A percentile compares a stretch with the other conserved stretches of the same genome.
These are phyloP conservation scores for Saccharomycopsis fibuligera DNA, from an alignment of 805 yeast species.

Conservation along the genomic window DNA sequence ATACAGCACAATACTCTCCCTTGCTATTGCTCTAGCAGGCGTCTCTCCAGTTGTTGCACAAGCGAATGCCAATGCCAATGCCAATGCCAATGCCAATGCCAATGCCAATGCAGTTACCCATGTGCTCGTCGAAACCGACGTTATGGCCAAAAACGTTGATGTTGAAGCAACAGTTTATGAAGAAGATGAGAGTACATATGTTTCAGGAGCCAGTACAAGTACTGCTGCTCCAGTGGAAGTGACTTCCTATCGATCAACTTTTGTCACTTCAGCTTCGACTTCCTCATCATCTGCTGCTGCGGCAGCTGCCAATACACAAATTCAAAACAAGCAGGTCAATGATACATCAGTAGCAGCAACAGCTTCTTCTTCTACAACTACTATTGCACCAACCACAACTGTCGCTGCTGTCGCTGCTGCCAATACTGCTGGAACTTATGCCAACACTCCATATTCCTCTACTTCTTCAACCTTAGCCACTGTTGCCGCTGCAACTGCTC, in stretches of 20 bases:
- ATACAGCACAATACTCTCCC: neutral
- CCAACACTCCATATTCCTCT: slow-evolving; percentile 30
- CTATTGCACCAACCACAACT: slow-evolving; percentile 23
- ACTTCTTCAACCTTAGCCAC: slow-evolving; percentile 28
- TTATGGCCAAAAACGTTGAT: slow-evolving; percentile 25
- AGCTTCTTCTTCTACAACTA: slow-evolving; percentile 12
- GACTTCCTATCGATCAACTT: neutral
- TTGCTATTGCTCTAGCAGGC: slow-evolving; percentile 2
- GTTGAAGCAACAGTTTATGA: slow-evolving; percentile 28
- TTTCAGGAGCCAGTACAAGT: neutral
- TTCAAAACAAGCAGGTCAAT: too few species aligned
- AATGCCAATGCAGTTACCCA: slow-evolving; percentile 19
- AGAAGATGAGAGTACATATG: neutral
- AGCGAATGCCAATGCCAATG: slow-evolving; percentile 19
- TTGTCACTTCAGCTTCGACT: neutral
- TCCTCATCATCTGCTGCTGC: neutral
- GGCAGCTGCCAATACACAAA: too few species aligned
- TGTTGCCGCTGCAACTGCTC: slow-evolving; percentile 23
- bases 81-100: slow-evolving; percentile 22
- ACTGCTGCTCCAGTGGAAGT: neutral
- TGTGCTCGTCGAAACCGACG: slow-evolving; percentile 20
- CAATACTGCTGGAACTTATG: slow-evolving; percentile 25
- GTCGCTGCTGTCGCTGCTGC: slow-evolving; percentile 28
- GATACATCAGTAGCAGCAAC: slow-evolving; percentile 16
- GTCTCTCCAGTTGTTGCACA: slow-evolving; percentile 19